Evolutionary conservation across 164 flowering plant genomes (phyloP), one percentile per base, ranked within the genome.

Genomic region (Houttuynia cordata): DNA sequence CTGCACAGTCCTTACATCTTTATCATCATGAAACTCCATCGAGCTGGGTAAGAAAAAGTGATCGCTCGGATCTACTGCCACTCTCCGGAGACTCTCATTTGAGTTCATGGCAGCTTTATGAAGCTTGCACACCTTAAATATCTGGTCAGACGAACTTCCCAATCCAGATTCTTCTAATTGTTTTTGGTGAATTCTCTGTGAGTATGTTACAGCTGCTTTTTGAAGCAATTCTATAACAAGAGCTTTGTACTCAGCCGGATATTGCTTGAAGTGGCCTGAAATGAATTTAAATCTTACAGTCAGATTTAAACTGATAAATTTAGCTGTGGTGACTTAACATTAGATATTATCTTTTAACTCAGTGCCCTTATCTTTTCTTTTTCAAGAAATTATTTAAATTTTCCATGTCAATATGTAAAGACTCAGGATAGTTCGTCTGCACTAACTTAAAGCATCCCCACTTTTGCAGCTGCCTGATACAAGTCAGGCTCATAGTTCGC

Each of bases 191-290:
- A 71, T 76, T 67, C 80, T 82, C 63, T 72, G 81, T 19, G 81
- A 74, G 71, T 81, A 83, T 47, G 83, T 60, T 40, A 67, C 57
- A 49, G 80, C 65, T 47, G 98, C 96, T 71, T 82, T 87, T 19
- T 75, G 76, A 18, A 93, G 83, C 49, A 93, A 77, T 68, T 87
- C 88, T 7, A 75, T 71, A 42, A 87, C 85, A 24, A 86, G 87
- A 67, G 79, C 85, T 71, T 75, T 80, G 77, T 93, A 93, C 51
- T 87, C 98, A 56, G 64, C 62, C 55, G 88, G 90, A 65, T 84
- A 70, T 55, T 74, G 68, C 70, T 74, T 78, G 72, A 76, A 86
- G 65, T 93, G 98, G 61, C 84, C 98, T 92, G 78, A 47, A 63
- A 45, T 12, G 49, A 10, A 45, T 45, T n/a, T n/a, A n/a, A n/a